Evolutionary conservation across 208 protist species (phyloP).

Genomic region (Leishmania braziliensis): DNA sequence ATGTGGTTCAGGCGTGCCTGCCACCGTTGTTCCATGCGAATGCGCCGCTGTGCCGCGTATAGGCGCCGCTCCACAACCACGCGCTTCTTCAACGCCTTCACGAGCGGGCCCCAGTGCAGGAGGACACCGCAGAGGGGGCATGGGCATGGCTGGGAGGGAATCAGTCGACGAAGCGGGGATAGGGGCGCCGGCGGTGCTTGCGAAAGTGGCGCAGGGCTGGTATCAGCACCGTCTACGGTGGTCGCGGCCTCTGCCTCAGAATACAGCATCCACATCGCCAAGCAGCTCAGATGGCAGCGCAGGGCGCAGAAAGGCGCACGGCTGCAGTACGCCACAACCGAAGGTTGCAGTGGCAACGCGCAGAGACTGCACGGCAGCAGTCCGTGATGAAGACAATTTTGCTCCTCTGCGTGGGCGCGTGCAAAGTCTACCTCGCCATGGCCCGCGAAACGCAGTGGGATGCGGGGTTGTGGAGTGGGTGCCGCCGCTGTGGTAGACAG

Average conservation of each 20-base stretch:
- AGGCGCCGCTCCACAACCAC: conserved; percentile 42
- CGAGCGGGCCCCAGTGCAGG: conserved; percentile 67
- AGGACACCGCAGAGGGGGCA: conserved; percentile 73
- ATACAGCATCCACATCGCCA: conserved; percentile 79
- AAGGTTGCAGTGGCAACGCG: conserved; percentile 58
- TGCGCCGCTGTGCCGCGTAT: conserved; percentile 44
- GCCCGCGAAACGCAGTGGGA: conserved; percentile 40
- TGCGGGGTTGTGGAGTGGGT: not conserved
- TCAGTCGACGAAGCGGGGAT: conserved; percentile 11
- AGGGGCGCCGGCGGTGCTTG: conserved; percentile 5
- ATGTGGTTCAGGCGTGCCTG: conserved; percentile 40
- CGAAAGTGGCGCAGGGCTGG: conserved; percentile 2
- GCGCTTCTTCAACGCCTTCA: conserved; percentile 70
- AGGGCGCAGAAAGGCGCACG: conserved; percentile 72
- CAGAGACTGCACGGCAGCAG: conserved; percentile 76
- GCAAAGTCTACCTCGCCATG: conserved; percentile 59
- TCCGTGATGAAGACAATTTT: conserved; percentile 37
- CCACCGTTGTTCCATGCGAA: conserved; percentile 45
- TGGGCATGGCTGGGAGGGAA: conserved; percentile 30
- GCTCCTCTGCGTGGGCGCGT: conserved; percentile 45
- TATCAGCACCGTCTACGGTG: not conserved
- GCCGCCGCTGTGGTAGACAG: not conserved
- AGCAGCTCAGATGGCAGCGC: conserved; percentile 62
- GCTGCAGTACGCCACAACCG: conserved; percentile 63
- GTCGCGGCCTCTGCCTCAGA: conserved; percentile 1